phyloP scores from a whole-genome alignment of 2,329 filamentous ascomycete species.

The Paracamarosporium sp. region DNA sequence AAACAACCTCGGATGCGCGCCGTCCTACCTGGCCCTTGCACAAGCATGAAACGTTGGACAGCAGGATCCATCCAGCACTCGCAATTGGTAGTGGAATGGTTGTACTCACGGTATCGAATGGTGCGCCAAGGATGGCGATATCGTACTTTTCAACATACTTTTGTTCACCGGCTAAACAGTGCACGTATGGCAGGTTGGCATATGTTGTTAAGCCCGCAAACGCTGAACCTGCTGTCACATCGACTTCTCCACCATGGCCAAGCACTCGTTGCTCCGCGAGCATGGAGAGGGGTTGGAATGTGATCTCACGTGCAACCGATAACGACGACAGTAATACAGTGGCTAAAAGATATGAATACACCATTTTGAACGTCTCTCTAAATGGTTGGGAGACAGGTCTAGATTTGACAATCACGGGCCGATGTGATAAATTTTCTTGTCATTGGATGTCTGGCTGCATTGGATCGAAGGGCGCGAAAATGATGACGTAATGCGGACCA shows the following conservation, averaged over 20 bases:
- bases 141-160: constrained; percentile 52
- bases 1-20: neutral
- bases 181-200: constrained; percentile 57
- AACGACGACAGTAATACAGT: constrained; percentile 24
- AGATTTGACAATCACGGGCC: too few relatives aligned
- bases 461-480: too few relatives aligned
- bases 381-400: too few relatives aligned
- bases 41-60: neutral
- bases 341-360: neutral
- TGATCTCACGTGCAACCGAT: constrained; percentile 48
- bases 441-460: too few relatives aligned
- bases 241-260: constrained; percentile 23
- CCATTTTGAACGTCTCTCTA: neutral
- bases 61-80: neutral
- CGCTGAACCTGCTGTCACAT: constrained; percentile 35
- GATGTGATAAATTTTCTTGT: too few relatives aligned
- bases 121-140: constrained; percentile 57
- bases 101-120: constrained; percentile 55
- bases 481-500: too few relatives aligned
- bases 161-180: constrained; percentile 49
- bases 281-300: constrained; percentile 50
- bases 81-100: neutral
- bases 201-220: constrained; percentile 55
- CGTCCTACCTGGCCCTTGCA: neutral
- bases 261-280: constrained; percentile 41